Conservation (phyloP, 2,329 filamentous ascomycete species). For the Pezicula rhizophila region DNA sequence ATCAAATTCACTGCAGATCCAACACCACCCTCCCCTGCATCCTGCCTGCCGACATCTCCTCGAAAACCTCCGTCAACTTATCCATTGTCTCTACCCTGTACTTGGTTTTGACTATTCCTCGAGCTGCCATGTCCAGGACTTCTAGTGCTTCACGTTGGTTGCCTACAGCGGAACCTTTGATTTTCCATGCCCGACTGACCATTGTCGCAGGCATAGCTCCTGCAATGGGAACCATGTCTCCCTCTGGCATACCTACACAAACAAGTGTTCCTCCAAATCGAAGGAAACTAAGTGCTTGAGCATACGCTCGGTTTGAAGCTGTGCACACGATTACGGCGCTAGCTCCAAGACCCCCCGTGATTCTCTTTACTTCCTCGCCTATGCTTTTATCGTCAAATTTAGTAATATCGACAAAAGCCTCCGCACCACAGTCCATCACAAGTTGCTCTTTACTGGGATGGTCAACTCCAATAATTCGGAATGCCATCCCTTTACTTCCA, state of each 20-base stretch:
- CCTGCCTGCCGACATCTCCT: conserved; percentile 37
- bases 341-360: conserved; percentile 53
- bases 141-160: conserved; percentile 44
- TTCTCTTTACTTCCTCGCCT: conserved; percentile 46
- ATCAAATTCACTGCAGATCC: conserved; percentile 28
- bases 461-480: conserved; percentile 61
- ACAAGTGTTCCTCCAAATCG: conserved; percentile 44
- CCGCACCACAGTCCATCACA: conserved; percentile 54
- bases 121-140: conserved; percentile 39
- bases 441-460: conserved; percentile 54
- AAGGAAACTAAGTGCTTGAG: conserved; percentile 40
- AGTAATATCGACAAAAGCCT: conserved; percentile 60
- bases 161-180: conserved; percentile 44
- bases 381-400: conserved; percentile 43
- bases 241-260: conserved; percentile 45
- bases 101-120: conserved; percentile 40
- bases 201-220: conserved; percentile 36
- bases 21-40: conserved; percentile 42
- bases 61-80: conserved; percentile 37
- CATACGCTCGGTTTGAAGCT: conserved; percentile 42
- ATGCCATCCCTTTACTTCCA: conserved; percentile 51
- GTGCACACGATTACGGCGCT: conserved; percentile 54
- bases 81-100: conserved; percentile 40
- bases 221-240: conserved; percentile 36
- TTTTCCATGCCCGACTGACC: conserved; percentile 35